Evolutionary conservation across 75 land plant species (phyloP), one percentile per base, ranked within the genome.

Genomic region (Pinus taeda): DNA sequence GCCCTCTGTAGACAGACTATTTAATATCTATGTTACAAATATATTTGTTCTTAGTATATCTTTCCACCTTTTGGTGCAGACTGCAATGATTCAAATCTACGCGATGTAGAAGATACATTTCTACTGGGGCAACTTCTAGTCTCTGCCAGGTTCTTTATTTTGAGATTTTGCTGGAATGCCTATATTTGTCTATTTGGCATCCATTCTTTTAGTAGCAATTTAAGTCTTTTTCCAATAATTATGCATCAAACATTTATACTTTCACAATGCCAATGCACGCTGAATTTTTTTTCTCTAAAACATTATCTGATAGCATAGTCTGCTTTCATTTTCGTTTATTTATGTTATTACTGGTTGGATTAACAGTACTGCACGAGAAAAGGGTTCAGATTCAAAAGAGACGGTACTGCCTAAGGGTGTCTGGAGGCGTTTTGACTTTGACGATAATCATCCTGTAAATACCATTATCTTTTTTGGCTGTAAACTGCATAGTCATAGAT

Each of bases 361-460:
- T 57, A 29, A 74, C 84, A 97, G 99, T 83, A 88, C 92, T 45
- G 39, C 66, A 36, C 85, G 83, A 67, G 84, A 84, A 59, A 72
- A 81, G 57, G 75, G 83, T 49, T 66, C 80, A 8, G 78, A 87
- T 56, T 64, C 86, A 58, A 57, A 84, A 42, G 72, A 83, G 73
- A 59, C 39, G 33, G 37, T 58, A 36, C 72, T 97, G 12, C 99
- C 99, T 3, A 80, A 71, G 60, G 99, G 99, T 57, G 87, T 89
- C 57, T 97, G 99, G 99, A 75, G 79, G 78, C 86, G 85, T 4
- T 97, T 97, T 79, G 89, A 94, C 77, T 97, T 97, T 82, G 86
- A 87, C 49, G 99, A 97, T 79, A 81, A 89, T 59, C 98, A 97
- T 85, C 87, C 93, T 81, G 93, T 91, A 86, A 39, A 60, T 63